Evolutionary conservation across 306 rosid species (phyloP).

Genomic region (Acacia melanoxylon): DNA sequence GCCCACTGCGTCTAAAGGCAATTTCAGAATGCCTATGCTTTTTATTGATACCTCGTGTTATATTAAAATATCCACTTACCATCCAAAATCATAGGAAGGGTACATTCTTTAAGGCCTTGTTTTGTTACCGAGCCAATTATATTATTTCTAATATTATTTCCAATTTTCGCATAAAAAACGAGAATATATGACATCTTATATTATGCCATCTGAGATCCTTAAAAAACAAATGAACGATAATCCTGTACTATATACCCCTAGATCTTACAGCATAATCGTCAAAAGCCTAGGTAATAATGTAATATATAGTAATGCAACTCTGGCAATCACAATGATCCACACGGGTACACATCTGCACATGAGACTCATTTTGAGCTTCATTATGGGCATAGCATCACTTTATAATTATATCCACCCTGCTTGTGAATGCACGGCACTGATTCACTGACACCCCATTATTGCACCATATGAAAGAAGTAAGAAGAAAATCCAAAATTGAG

Average conservation of each 20-base stretch:
- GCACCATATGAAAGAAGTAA: neutral
- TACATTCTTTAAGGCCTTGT: neutral
- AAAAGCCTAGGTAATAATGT: neutral
- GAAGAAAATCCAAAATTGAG: neutral
- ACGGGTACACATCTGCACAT: neutral
- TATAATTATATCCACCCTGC: neutral
- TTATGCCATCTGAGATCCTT: neutral
- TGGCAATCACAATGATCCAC: neutral
- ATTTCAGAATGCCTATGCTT: neutral
- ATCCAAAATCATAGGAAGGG: neutral
- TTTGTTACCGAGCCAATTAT: neutral
- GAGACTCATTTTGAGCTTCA: neutral
- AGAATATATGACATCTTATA: neutral
- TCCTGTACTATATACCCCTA: neutral
- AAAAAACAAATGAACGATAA: neutral
- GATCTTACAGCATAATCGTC: neutral
- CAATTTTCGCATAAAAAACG: neutral
- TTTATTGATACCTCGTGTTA: neutral
- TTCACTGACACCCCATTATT: neutral
- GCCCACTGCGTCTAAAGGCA: neutral
- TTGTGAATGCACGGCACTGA: neutral
- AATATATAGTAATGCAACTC: neutral
- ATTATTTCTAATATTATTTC: neutral
- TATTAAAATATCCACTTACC: neutral
- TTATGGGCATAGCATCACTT: neutral